A percentile compares a stretch with the other conserved stretches of the same genome.
These are phyloP conservation scores for Fraxinus latifolia DNA, from an alignment of 305 asterid species.

Conservation along the genomic window DNA sequence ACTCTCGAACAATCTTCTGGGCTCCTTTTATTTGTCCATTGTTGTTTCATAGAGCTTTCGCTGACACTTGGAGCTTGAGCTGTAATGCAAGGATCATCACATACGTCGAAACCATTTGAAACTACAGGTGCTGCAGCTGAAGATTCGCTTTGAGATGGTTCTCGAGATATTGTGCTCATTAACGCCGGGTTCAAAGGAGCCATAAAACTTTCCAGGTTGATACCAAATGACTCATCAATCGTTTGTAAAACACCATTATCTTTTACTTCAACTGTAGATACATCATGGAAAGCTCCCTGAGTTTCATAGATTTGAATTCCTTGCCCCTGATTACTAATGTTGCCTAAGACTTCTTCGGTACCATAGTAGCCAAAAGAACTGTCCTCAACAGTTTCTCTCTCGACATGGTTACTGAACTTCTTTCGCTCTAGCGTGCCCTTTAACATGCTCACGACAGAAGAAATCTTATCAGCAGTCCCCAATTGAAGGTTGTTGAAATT, in stretches of 20 bases:
- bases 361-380: slow-evolving; percentile 45
- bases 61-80: slow-evolving; percentile 55
- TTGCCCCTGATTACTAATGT: slow-evolving; percentile 34
- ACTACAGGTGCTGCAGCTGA: slow-evolving; percentile 56
- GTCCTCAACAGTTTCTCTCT: slow-evolving; percentile 40
- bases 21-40: slow-evolving; percentile 41
- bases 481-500: slow-evolving; percentile 50
- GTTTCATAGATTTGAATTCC: slow-evolving; percentile 36
- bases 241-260: slow-evolving; percentile 44
- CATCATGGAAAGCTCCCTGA: slow-evolving; percentile 42
- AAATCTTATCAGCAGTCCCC: slow-evolving; percentile 50
- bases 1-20: slow-evolving; percentile 43
- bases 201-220: slow-evolving; percentile 42
- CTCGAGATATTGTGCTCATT: slow-evolving; percentile 47
- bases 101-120: slow-evolving; percentile 53
- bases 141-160: slow-evolving; percentile 82
- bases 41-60: slow-evolving; percentile 64
- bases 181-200: slow-evolving; percentile 41
- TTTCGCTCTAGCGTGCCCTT: slow-evolving; percentile 79
- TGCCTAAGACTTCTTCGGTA: slow-evolving; percentile 32
- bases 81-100: slow-evolving; percentile 56
- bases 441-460: slow-evolving; percentile 87
- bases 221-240: slow-evolving; percentile 46
- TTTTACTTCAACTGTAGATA: slow-evolving; percentile 32
- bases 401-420: slow-evolving; percentile 39